Evolutionary conservation across 805 yeast species (phyloP).

Genomic region (Sugiyamaella qingdaonensis): DNA sequence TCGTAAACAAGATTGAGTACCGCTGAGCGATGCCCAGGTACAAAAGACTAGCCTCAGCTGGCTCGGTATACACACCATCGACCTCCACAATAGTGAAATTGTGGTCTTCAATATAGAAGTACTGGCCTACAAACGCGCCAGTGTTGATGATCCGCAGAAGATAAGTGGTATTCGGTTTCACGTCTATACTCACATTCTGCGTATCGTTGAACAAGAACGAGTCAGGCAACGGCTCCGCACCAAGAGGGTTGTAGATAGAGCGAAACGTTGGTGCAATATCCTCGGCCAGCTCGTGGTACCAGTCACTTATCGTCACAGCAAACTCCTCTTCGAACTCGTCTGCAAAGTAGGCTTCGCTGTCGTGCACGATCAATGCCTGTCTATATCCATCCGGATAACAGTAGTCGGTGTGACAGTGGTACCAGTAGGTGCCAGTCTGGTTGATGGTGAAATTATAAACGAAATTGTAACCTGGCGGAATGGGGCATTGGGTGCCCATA

Average conservation of each 20-base stretch:
- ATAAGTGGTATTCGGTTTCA: constrained; percentile 80
- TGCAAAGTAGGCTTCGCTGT: constrained; percentile 53
- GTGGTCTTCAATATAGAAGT: constrained; percentile 83
- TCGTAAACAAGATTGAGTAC: constrained; percentile 68
- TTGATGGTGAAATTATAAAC: constrained; percentile 83
- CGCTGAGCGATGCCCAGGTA: constrained; percentile 90
- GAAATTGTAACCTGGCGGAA: constrained; percentile 65
- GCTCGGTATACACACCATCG: constrained; percentile 81
- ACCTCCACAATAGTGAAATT: constrained; percentile 78
- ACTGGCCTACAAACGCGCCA: constrained; percentile 89
- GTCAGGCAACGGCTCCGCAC: constrained; percentile 95
- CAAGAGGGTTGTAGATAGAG: constrained; percentile 79
- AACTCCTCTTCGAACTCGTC: constrained; percentile 72
- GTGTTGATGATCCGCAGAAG: constrained; percentile 70
- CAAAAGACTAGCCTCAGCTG: constrained; percentile 50
- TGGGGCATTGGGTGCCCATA: constrained; percentile 81
- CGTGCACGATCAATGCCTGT: constrained; percentile 60
- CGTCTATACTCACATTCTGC: constrained; percentile 45
- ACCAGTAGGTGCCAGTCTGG: constrained; percentile 94
- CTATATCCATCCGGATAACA: constrained; percentile 84
- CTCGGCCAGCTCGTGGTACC: constrained; percentile 69
- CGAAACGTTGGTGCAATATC: constrained; percentile 44
- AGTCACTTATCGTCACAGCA: constrained; percentile 65
- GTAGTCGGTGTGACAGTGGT: constrained; percentile 85
- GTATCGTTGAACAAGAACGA: constrained; percentile 75